Evolutionary conservation across 768 basidiomycete genomes (phyloP), one percentile per base, ranked within the genome.

Genomic region (Phaeotremella skinneri): DNA sequence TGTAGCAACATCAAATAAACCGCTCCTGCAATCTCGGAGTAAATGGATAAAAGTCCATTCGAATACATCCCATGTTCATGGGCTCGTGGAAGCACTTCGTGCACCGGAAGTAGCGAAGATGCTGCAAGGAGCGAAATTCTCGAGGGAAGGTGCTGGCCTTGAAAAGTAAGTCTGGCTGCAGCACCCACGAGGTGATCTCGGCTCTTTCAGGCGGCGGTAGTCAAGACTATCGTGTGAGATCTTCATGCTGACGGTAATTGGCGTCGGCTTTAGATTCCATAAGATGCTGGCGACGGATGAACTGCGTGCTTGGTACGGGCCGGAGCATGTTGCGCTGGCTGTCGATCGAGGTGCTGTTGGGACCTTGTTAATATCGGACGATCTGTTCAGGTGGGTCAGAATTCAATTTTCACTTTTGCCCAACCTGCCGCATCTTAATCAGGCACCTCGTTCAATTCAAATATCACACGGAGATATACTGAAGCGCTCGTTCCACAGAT

Each of bases 241-340:
- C n/a, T 50, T 4, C 4, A n/a, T n/a, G 11, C 52, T 55, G n/a
- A 59, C 55, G 41, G 13, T n/a, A n/a, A n/a, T n/a, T n/a, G n/a
- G n/a, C n/a, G n/a, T n/a, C 32, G 14, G 23, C 17, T 48, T 2
- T 64, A 97, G 93, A 66, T 99, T 99, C 80, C 92, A 92, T 80
- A 99, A 97, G 78, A 98, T 93, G 91, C 83, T 98, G 27, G 91
- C 88, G 0, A 83, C 83, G 0, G 93, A 99, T 67, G 93, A 97
- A 75, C 86, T 93, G 81, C 83, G 96, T 55, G 96, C 96, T 3
- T 99, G 96, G 96, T 99, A 99, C 76, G 96, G 94, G 1, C 90
- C 93, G 13, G 87, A 90, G 49, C 96, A 99, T 76, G 96, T 99
- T 55, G 81, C 82, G 50, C 82, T 96, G 21, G 96, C 96, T 2